Evolutionary conservation across 352 stramenopile genomes (phyloP).

Genomic region (Blastocystis sp.): DNA sequence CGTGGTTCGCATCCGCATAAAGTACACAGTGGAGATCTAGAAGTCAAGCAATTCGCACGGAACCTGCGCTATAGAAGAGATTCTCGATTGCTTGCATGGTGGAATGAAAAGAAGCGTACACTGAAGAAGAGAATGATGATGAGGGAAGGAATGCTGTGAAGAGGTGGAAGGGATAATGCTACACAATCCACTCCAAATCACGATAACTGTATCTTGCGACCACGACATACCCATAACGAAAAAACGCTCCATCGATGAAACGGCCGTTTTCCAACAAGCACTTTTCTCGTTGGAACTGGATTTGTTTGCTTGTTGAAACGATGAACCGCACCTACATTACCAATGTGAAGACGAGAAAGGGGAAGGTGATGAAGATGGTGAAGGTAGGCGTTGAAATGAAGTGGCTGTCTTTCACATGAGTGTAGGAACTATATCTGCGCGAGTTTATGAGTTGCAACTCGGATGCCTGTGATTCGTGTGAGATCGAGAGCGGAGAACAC

Average conservation of each 20-base stretch:
- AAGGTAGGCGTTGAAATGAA: constrained; percentile 48
- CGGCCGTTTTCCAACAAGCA: background rate
- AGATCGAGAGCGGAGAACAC: constrained; percentile 65
- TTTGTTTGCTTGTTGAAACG: background rate
- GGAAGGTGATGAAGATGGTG: constrained; percentile 70
- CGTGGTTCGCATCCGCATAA: background rate
- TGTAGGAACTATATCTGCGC: constrained; percentile 72
- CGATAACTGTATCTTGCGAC: background rate
- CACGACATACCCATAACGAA: background rate
- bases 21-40: constrained; percentile 12
- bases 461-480: constrained; percentile 62
- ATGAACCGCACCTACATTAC: constrained; percentile 37
- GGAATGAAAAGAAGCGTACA: background rate
- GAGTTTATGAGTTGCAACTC: constrained; percentile 74
- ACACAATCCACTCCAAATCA: background rate
- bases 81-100: background rate
- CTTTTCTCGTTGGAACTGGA: background rate
- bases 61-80: background rate
- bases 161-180: background rate
- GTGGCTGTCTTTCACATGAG: background rate
- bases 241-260: background rate
- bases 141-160: background rate
- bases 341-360: constrained; percentile 71
- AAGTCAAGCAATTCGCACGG: background rate
- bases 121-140: constrained; percentile 35